Evolutionary conservation across 2,329 filamentous ascomycete genomes (phyloP).

Genomic region (Cordyceps sp.): DNA sequence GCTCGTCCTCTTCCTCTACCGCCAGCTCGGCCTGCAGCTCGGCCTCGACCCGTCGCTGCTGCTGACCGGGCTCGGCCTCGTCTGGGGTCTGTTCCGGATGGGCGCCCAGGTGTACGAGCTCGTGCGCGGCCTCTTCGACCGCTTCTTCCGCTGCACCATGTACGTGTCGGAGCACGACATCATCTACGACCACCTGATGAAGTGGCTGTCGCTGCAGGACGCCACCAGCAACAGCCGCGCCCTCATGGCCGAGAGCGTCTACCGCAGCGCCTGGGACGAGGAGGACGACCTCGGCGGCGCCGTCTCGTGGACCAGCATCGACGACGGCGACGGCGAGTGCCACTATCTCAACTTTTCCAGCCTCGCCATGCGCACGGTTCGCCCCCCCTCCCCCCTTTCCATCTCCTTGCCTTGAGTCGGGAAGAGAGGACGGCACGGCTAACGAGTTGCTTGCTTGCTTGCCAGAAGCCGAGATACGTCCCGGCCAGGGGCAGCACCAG

Average conservation of each 20-base stretch:
- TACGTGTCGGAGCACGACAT: conserved; percentile 37
- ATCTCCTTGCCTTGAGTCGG: neutral
- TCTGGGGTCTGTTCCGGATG: conserved; percentile 28
- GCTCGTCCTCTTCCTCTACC: conserved; percentile 26
- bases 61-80: conserved; percentile 25
- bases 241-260: conserved; percentile 37
- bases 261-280: conserved; percentile 39
- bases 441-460: too few species aligned
- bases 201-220: conserved; percentile 37
- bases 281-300: conserved; percentile 19
- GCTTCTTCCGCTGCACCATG: conserved; percentile 33
- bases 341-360: conserved; percentile 42
- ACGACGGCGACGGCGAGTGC: conserved; percentile 16
- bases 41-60: conserved; percentile 32
- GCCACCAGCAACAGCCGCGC: conserved; percentile 32
- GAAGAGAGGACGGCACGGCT: too few species aligned
- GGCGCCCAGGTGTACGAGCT: conserved; percentile 17
- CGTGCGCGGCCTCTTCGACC: conserved; percentile 18
- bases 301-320: neutral
- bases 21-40: conserved; percentile 24
- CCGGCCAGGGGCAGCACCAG: conserved; percentile 34
- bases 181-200: conserved; percentile 41
- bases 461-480: conserved; percentile 30
- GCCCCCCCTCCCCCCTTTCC: conserved; percentile 6
- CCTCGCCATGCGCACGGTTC: conserved; percentile 32